Conservation (phyloP, 2,329 filamentous ascomycete genomes). For the Thermothelomyces thermophilus region DNA sequence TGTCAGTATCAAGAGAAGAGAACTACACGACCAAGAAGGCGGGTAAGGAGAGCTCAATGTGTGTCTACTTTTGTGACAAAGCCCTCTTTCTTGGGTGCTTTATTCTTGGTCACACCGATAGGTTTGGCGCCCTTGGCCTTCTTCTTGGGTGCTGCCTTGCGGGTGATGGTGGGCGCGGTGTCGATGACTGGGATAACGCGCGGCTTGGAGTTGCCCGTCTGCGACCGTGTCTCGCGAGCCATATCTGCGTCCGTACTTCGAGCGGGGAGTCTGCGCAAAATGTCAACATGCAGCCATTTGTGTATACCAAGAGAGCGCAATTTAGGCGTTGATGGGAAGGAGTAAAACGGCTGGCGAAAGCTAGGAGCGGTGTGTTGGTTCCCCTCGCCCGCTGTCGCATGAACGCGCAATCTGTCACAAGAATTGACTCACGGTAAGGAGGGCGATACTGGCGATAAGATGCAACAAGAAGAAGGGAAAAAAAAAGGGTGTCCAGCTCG, state of each 20-base stretch:
- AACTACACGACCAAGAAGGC: too few relatives aligned
- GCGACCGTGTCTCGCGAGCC: slow-evolving; percentile 46
- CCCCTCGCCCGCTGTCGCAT: slow-evolving; percentile 5
- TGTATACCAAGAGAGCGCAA: not conserved
- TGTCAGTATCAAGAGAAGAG: not conserved
- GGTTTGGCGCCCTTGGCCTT: slow-evolving; percentile 28
- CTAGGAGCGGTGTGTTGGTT: not conserved
- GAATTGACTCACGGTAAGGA: slow-evolving; percentile 9
- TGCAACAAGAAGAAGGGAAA: not conserved
- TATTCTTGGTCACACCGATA: slow-evolving; percentile 34
- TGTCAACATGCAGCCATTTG: not conserved
- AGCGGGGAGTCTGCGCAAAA: not conserved
- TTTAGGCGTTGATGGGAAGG: not conserved
- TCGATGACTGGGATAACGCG: slow-evolving; percentile 46
- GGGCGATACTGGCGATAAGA: slow-evolving; percentile 1
- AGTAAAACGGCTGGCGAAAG: slow-evolving; percentile 3
- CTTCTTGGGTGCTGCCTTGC: slow-evolving; percentile 24
- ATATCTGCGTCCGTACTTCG: slow-evolving; percentile 28
- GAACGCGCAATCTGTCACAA: not conserved
- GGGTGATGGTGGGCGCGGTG: slow-evolving; percentile 40
- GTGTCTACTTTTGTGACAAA: slow-evolving; percentile 29
- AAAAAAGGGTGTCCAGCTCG: not conserved
- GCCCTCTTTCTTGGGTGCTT: slow-evolving; percentile 32
- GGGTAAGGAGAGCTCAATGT: not conserved
- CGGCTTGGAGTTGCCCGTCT: slow-evolving; percentile 47